Evolutionary conservation across 768 basidiomycete species (phyloP), one percentile per base, ranked within the genome.

Genomic region (Tephrocybe rancida): DNA sequence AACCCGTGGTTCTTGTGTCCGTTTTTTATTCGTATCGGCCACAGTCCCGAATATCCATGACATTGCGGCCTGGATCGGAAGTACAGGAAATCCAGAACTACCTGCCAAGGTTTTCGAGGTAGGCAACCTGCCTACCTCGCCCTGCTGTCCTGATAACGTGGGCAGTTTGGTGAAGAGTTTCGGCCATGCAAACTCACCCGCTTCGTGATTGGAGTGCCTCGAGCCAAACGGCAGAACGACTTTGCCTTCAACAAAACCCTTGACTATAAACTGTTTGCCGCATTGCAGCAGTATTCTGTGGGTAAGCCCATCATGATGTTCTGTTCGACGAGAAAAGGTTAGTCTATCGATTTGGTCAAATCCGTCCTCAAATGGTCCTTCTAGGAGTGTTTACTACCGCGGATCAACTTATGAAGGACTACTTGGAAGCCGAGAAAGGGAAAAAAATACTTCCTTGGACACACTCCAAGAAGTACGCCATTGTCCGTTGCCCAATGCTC

Each of bases 41-140:
- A 98, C 96, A 0, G 89, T 93, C 11, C 96, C 96, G 0, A 98
- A 99, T 61, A 88, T 95, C 46, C 75, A 84, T 24, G 96, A 99
- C 58, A 84, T 99, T 26, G 93, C 94, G 1, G 69, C 73, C 49
- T 99, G 96, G 96, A 86, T 98, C 42, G 86, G 88, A 38, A 77
- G 72, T 45, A 56, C 64, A 51, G 63, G 63, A 26, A 54, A 63
- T 24, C 58, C 46, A 3, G 63, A 72, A 30, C 70, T 66, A 1
- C 73, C 81, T 24, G 93, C 92, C 1, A 74, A 70, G 46, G 79
- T 89, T 21, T 90, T 87, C 61, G 81, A 88, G 76, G 95, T 90
- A 55, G 18, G 48, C 34, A 7, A 34, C 35, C 18, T n/a, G 21
- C 11, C 24, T 34, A 25, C 5, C 22, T n/a, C 14, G 25, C 32